Evolutionary conservation across 2,329 filamentous ascomycete genomes (phyloP).

Genomic region (Trichoderma sp.): DNA sequence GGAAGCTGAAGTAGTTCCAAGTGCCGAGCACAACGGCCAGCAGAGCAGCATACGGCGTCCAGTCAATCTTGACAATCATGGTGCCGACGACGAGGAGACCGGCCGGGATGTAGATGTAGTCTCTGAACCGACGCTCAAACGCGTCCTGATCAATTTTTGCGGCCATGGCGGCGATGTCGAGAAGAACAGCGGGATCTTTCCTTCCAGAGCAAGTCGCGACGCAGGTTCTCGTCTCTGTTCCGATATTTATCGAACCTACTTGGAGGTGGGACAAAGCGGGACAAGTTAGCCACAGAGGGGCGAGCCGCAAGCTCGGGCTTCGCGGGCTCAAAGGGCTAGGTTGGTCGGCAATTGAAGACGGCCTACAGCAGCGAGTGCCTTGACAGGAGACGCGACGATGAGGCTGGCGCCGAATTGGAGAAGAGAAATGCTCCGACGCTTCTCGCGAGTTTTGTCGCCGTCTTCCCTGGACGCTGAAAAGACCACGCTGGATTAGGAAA

Average conservation of each 20-base stretch:
- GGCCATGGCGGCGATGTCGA: slow-evolving; percentile 30
- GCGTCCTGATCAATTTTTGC: slow-evolving; percentile 34
- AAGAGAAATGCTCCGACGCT: not conserved
- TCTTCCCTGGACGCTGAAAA: not conserved
- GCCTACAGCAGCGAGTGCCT: not conserved
- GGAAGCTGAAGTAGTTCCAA: slow-evolving; percentile 69
- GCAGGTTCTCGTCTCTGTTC: not conserved
- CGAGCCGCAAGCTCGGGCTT: not conserved
- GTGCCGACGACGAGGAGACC: slow-evolving; percentile 75
- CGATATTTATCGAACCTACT: slow-evolving; percentile 1
- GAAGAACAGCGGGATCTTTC: not conserved
- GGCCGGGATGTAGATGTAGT: slow-evolving; percentile 83
- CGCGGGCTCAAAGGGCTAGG: not conserved
- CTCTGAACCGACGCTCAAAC: slow-evolving; percentile 65
- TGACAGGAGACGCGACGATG: not conserved
- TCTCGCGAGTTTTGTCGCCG: slow-evolving; percentile 1
- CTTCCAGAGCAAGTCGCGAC: not conserved
- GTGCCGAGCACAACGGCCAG: slow-evolving; percentile 66
- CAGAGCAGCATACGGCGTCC: slow-evolving; percentile 68
- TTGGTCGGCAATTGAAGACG: not conserved
- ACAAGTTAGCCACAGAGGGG: slow-evolving; percentile 22
- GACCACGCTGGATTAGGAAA: slow-evolving; percentile 18
- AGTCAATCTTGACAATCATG: slow-evolving; percentile 77
- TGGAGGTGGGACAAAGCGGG: slow-evolving; percentile 18
- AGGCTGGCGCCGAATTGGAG: slow-evolving; percentile 1